Evolutionary conservation across 176 grass and related monocot genomes (phyloP).

Genomic region (Lolium rigidum): DNA sequence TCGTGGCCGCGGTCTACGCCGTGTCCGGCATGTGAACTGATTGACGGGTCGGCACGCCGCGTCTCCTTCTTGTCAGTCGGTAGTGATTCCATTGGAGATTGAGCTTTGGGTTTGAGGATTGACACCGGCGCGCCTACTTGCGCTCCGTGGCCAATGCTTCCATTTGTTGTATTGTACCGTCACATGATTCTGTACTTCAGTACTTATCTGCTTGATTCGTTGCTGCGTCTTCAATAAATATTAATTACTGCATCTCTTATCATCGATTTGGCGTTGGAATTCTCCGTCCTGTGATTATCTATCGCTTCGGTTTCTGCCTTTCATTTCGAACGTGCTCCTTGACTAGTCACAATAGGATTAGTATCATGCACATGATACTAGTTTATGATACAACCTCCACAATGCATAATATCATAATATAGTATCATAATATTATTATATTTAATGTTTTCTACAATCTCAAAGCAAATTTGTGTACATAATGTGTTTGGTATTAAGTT

Average conservation of each 20-base stretch:
- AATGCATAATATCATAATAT: no score
- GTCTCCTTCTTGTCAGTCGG: not conserved
- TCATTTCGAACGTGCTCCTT: no score
- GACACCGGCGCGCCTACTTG: not conserved
- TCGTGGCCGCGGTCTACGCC: constrained; percentile 27
- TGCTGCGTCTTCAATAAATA: not conserved
- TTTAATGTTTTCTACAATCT: no score
- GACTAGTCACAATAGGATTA: no score
- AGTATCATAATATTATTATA: no score
- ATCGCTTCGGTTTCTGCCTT: no score
- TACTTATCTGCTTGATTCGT: constrained; percentile 29
- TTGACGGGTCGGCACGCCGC: not conserved
- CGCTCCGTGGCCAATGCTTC: not conserved
- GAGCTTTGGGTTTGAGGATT: not conserved
- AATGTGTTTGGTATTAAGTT: no score
- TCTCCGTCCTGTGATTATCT: not conserved
- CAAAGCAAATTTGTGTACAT: no score
- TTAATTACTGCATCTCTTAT: not conserved
- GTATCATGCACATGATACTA: no score
- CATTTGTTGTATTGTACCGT: constrained; percentile 19
- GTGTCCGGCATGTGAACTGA: constrained; percentile 31
- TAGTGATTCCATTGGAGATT: not conserved
- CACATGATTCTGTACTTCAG: not conserved
- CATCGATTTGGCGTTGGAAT: no score
- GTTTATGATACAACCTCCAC: no score